These are phyloP conservation scores for Penicillium ochrochloron DNA, from an alignment of 495 filamentous ascomycete species.

Conservation along the genomic window DNA sequence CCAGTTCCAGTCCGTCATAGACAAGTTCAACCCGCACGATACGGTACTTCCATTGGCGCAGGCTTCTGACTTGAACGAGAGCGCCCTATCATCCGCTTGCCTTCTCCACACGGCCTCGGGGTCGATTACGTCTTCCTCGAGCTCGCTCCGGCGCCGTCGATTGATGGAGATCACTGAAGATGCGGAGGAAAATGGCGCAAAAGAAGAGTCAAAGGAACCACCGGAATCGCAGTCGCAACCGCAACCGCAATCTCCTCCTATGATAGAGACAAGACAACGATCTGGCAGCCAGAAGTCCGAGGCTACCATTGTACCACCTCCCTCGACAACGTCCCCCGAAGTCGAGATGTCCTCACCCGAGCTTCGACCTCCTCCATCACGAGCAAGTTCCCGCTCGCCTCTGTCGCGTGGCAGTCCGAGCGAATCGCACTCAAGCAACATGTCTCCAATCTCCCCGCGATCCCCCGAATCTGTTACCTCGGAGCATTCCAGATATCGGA, in stretches of 20 bases:
- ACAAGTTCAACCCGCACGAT: constrained; percentile 87
- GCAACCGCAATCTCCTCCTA: constrained; percentile 15
- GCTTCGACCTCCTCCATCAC: constrained; percentile 25
- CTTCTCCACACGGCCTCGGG: constrained; percentile 87
- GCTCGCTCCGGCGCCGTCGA: constrained; percentile 72
- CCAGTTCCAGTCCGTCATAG: constrained; percentile 84
- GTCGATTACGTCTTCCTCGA: constrained; percentile 84
- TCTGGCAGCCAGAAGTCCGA: constrained; percentile 47
- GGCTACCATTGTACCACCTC: constrained; percentile 42
- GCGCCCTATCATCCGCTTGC: constrained; percentile 84
- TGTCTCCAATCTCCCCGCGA: constrained; percentile 29
- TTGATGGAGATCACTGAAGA: constrained; percentile 91
- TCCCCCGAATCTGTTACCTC: constrained; percentile 25
- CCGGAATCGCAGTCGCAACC: background rate
- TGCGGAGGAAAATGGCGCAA: constrained; percentile 66
- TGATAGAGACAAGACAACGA: constrained; percentile 32
- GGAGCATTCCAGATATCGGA: constrained; percentile 25
- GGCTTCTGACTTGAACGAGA: constrained; percentile 82
- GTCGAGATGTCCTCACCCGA: constrained; percentile 24
- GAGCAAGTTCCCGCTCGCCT: constrained; percentile 28
- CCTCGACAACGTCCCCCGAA: constrained; percentile 30
- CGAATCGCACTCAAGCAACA: constrained; percentile 24
- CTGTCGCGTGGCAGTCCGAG: constrained; percentile 29
- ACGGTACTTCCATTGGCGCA: constrained; percentile 73
- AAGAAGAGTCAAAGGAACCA: constrained; percentile 50